Evolutionary conservation across 1,139 yeast genomes (phyloP).

Genomic region (Wickerhamiella pararugosa): DNA sequence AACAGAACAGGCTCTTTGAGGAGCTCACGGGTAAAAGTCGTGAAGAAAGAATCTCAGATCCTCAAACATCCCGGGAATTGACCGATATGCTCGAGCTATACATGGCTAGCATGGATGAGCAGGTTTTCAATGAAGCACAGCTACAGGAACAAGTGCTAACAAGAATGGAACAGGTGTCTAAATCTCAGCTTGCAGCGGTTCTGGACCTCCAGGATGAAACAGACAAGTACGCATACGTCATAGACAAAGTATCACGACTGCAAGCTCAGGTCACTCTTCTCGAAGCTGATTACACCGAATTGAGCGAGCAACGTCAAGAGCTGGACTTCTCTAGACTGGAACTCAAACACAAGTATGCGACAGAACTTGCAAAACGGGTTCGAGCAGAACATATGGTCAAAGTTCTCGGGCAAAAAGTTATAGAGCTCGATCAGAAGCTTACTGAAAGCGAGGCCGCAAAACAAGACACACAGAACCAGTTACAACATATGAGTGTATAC

Average conservation of each 20-base stretch:
- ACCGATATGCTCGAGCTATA: slow-evolving; percentile 12
- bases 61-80: slow-evolving; percentile 3
- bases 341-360: slow-evolving; percentile 14
- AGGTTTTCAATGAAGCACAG: slow-evolving; percentile 12
- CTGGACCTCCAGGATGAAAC: slow-evolving; percentile 6
- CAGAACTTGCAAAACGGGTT: slow-evolving; percentile 12
- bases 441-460: background rate
- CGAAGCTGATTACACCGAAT: slow-evolving; percentile 3
- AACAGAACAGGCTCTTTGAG: slow-evolving; percentile 13
- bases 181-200: slow-evolving; percentile 1
- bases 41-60: background rate
- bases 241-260: slow-evolving; percentile 2
- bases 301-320: slow-evolving; percentile 12
- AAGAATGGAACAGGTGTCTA: slow-evolving; percentile 5
- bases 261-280: slow-evolving; percentile 4
- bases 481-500: background rate
- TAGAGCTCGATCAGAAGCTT: slow-evolving; percentile 7
- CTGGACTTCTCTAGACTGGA: slow-evolving; percentile 11
- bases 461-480: background rate
- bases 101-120: slow-evolving; percentile 15
- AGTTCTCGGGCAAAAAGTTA: slow-evolving; percentile 13
- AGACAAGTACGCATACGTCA: slow-evolving; percentile 5
- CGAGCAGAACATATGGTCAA: slow-evolving; percentile 15
- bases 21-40: slow-evolving; percentile 11
- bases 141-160: slow-evolving; percentile 5